A percentile compares a stretch with the other conserved stretches of the same genome.
These are phyloP conservation scores for Pleurotus giganteus DNA, from an alignment of 768 basidiomycete species.

Conservation along the genomic window DNA sequence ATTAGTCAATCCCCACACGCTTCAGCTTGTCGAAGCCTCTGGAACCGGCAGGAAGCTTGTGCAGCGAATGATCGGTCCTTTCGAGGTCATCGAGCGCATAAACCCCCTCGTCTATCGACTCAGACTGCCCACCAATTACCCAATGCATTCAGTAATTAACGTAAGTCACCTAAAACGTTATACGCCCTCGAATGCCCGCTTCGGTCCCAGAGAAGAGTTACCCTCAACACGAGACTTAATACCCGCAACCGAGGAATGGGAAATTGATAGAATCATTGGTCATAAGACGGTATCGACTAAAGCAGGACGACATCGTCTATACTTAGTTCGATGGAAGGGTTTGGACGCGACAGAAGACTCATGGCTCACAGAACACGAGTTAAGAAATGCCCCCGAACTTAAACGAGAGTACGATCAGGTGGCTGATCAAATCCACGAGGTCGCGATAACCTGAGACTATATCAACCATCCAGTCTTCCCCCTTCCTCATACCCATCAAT, in stretches of 20 bases:
- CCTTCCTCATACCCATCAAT: no score
- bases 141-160: slow-evolving; percentile 11
- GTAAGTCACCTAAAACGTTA: slow-evolving; percentile 1
- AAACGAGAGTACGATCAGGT: not conserved
- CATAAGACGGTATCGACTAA: not conserved
- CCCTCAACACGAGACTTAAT: not conserved
- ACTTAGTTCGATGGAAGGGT: slow-evolving; percentile 7
- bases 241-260: not conserved
- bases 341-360: slow-evolving; percentile 5
- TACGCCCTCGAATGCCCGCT: not conserved
- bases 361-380: slow-evolving; percentile 1
- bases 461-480: no score
- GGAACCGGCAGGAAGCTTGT: not conserved
- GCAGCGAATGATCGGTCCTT: slow-evolving; percentile 4
- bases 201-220: not conserved
- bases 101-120: slow-evolving; percentile 10
- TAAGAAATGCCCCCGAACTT: slow-evolving; percentile 4
- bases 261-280: not conserved
- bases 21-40: not conserved
- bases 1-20: slow-evolving; percentile 4
- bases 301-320: not conserved
- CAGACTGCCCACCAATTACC: slow-evolving; percentile 8
- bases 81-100: slow-evolving; percentile 1
- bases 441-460: no score
- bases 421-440: no score